Evolutionary conservation across 2,329 filamentous ascomycete genomes (phyloP).

Genomic region (Colletotrichum cordylinicola): DNA sequence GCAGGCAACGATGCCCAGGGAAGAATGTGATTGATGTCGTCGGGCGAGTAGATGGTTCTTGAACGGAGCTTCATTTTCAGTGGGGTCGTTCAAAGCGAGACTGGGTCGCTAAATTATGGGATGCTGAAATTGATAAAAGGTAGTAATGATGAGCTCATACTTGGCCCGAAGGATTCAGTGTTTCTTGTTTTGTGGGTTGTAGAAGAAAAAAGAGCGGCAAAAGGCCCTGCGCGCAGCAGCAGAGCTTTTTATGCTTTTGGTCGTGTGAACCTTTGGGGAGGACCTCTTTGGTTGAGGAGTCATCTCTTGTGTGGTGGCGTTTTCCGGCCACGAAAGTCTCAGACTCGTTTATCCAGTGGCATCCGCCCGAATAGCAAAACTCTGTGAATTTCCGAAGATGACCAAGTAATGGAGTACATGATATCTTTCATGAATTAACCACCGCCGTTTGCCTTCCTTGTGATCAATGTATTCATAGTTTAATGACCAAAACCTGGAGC

Average conservation of each 20-base stretch:
- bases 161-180: not conserved
- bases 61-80: not conserved
- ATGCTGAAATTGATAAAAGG: not conserved
- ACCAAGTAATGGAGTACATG: too few species aligned
- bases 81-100: not conserved
- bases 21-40: not conserved
- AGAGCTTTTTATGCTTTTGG: not conserved
- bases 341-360: too few species aligned
- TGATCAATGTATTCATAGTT: accelerated
- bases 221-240: not conserved
- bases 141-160: not conserved
- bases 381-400: too few species aligned
- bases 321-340: not conserved
- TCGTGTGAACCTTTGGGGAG: not conserved
- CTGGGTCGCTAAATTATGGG: not conserved
- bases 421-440: too few species aligned
- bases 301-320: not conserved
- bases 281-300: not conserved
- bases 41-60: not conserved
- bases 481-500: not conserved
- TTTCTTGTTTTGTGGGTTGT: not conserved
- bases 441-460: not conserved
- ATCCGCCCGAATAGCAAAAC: too few species aligned
- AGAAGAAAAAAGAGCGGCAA: not conserved
- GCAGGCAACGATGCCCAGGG: not conserved